Percentiles rank a stretch among this genome's conserved stretches.
Conservation (phyloP, 371 early-diverging fungal genomes). For the Rhizopus delemar region DNA sequence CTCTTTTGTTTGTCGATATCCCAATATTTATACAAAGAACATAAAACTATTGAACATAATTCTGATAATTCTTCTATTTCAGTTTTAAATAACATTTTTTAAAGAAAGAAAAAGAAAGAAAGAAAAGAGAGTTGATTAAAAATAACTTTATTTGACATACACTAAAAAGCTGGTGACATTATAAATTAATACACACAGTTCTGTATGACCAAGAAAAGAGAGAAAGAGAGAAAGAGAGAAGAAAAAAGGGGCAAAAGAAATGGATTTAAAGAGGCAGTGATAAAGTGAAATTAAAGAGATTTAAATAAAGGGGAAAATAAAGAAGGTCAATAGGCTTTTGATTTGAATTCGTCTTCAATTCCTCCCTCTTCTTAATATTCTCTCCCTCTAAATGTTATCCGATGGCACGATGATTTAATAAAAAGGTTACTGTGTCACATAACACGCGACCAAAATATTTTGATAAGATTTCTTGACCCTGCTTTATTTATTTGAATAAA, state of each 20-base stretch:
- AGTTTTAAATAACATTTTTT: not conserved
- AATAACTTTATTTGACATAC: not conserved
- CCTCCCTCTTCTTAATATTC: not conserved
- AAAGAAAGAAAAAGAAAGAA: not conserved
- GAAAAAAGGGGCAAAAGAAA: not conserved
- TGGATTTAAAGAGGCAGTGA: not conserved
- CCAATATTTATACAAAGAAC: constrained; percentile 19
- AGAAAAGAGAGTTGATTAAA: not conserved
- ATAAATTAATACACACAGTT: not conserved
- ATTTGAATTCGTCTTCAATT: not conserved
- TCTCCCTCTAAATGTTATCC: not conserved
- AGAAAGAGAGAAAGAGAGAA: not conserved
- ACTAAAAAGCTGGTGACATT: constrained; percentile 3
- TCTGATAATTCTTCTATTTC: constrained; percentile 18
- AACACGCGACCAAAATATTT: constrained; percentile 7
- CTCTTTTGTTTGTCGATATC: constrained; percentile 21
- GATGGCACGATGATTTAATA: constrained; percentile 6
- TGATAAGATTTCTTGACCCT: not conserved
- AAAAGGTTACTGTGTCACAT: constrained; percentile 1
- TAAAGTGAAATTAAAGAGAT: too few relatives aligned
- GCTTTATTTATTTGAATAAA: too few relatives aligned
- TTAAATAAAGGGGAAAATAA: too few relatives aligned
- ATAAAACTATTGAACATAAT: constrained; percentile 15
- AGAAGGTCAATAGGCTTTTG: too few relatives aligned
- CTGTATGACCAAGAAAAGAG: not conserved